Evolutionary conservation across 805 yeast species (phyloP).

Genomic region (Nakazawaea anatomiae): DNA sequence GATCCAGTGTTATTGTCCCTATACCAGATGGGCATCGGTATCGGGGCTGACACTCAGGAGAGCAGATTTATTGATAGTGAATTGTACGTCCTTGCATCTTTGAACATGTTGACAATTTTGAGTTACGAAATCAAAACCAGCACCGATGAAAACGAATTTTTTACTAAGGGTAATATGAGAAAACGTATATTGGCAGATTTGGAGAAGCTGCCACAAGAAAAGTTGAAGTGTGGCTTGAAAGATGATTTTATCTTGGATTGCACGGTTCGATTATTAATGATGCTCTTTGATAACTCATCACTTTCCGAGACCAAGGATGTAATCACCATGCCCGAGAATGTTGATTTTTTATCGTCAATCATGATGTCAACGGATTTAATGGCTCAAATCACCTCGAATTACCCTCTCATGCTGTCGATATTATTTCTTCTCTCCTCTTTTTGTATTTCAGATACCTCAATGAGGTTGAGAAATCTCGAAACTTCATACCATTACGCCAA

Average conservation of each 20-base stretch:
- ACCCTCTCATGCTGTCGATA: neutral
- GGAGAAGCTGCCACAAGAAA: neutral
- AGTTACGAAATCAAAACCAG: constrained; percentile 19
- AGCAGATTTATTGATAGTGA: constrained; percentile 22
- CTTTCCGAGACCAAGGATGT: constrained; percentile 1
- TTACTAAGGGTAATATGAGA: neutral
- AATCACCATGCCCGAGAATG: neutral
- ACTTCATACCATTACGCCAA: constrained; percentile 6
- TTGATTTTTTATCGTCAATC: neutral
- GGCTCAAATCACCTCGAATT: neutral
- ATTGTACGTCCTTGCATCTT: constrained; percentile 22
- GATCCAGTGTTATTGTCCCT: constrained; percentile 10
- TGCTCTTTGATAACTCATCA: constrained; percentile 3
- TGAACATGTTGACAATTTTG: constrained; percentile 23
- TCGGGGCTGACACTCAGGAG: constrained; percentile 20
- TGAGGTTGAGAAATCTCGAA: constrained; percentile 3
- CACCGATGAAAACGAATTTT: constrained; percentile 2
- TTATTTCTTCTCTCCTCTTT: constrained; percentile 6
- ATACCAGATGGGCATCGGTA: constrained; percentile 18
- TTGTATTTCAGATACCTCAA: neutral
- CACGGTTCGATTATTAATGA: constrained; percentile 1
- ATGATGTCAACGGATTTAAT: neutral
- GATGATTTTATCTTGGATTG: constrained; percentile 1
- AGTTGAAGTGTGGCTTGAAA: neutral
- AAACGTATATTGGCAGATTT: constrained; percentile 2